These are phyloP conservation scores for Apiospora marii DNA, from an alignment of 2,329 filamentous ascomycete genomes.

Conservation along the genomic window DNA sequence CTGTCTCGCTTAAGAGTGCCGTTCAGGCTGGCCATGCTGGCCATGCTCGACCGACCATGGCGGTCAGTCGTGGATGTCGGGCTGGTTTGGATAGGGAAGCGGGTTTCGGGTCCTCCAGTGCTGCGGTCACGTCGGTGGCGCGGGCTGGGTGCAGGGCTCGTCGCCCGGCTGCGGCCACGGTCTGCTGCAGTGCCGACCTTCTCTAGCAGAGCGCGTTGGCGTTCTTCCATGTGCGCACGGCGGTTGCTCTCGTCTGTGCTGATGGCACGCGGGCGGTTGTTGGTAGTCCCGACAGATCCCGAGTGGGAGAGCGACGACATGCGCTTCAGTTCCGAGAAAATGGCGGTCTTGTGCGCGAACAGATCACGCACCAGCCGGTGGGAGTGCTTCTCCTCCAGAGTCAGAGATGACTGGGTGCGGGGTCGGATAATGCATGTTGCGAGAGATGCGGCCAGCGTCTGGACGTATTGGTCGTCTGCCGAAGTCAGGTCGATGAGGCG, in stretches of 20 bases:
- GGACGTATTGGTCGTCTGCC: slow-evolving; percentile 86
- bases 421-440: slow-evolving; percentile 90
- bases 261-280: slow-evolving; percentile 77
- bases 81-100: slow-evolving; percentile 83
- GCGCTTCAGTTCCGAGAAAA: slow-evolving; percentile 96
- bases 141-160: slow-evolving; percentile 73
- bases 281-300: slow-evolving; percentile 56
- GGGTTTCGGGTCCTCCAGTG: slow-evolving; percentile 74
- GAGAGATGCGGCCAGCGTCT: slow-evolving; percentile 75
- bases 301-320: slow-evolving; percentile 75
- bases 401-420: slow-evolving; percentile 85
- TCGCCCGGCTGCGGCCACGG: slow-evolving; percentile 72
- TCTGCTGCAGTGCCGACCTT: slow-evolving; percentile 57
- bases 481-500: slow-evolving; percentile 96
- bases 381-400: slow-evolving; percentile 93
- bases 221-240: slow-evolving; percentile 91
- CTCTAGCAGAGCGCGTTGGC: slow-evolving; percentile 81
- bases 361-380: slow-evolving; percentile 91
- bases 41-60: slow-evolving; percentile 51
- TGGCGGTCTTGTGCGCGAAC: slow-evolving; percentile 91
- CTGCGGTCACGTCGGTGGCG: slow-evolving; percentile 82
- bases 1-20: slow-evolving; percentile 67
- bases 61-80: slow-evolving; percentile 62
- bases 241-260: slow-evolving; percentile 96
- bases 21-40: slow-evolving; percentile 50